A percentile compares a stretch with the other conserved stretches of the same genome.
These are phyloP conservation scores for Lichtheimia corymbifera DNA, from an alignment of 371 early-diverging fungal species.

Conservation along the genomic window DNA sequence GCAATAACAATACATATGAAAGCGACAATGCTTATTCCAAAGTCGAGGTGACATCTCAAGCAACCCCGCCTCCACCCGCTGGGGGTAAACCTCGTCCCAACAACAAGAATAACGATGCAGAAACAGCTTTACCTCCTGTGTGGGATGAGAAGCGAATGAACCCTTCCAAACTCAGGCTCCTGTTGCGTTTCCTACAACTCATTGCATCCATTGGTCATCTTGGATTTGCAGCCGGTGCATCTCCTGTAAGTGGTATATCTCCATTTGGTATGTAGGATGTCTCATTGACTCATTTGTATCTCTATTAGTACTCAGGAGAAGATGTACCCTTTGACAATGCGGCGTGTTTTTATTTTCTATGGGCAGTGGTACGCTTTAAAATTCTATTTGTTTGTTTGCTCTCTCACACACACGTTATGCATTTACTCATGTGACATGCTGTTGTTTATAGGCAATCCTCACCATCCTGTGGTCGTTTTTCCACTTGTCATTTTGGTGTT, in stretches of 20 bases:
- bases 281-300: background rate
- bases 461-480: slow-evolving; percentile 51
- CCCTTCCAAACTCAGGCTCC: slow-evolving; percentile 34
- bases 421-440: slow-evolving; percentile 5
- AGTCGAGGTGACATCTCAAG: slow-evolving; percentile 7
- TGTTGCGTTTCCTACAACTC: slow-evolving; percentile 41
- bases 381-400: slow-evolving; percentile 15
- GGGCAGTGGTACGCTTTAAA: slow-evolving; percentile 41
- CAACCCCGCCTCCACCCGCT: slow-evolving; percentile 10
- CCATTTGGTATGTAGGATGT: background rate
- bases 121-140: slow-evolving; percentile 23
- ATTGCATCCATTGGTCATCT: slow-evolving; percentile 42
- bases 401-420: background rate
- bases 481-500: slow-evolving; percentile 45
- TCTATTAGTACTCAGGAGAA: slow-evolving; percentile 29
- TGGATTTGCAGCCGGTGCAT: slow-evolving; percentile 55
- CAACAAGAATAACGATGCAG: slow-evolving; percentile 9
- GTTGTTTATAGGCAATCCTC: slow-evolving; percentile 36
- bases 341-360: slow-evolving; percentile 47
- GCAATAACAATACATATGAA: background rate
- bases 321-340: slow-evolving; percentile 36
- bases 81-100: slow-evolving; percentile 23
- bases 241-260: slow-evolving; percentile 36
- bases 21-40: slow-evolving; percentile 24
- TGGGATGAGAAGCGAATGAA: slow-evolving; percentile 22